Base-by-base conservation (phyloP, 2,329 filamentous ascomycete genomes). In the Curvularia hawaiiensis region DNA sequence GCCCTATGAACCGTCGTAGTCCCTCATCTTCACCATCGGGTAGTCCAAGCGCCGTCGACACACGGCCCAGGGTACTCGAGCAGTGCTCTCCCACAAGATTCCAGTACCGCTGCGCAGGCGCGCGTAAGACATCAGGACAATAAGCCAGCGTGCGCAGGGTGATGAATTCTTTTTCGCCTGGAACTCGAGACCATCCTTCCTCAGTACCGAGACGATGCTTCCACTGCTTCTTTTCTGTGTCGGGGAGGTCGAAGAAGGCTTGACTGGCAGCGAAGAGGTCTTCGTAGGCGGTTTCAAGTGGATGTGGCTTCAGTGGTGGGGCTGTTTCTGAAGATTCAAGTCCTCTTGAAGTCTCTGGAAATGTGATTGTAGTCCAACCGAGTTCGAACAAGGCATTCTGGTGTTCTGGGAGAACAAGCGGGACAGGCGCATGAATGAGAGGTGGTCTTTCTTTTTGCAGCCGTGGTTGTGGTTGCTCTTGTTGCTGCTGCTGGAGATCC, bases 91-190 rank as follows among this genome's bases (percentile, higher is more conserved):
- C 74, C 51, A 72, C 68, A 14, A 72, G 60, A 30, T 70, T 59
- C 75, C 75, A 77, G 51, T 72, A 76, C 16, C 49, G 51, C 56
- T 70, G 66, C 7, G 73, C 74, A 0, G 74, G 65, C 1, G 10
- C 65, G 16, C 66, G 63, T 4, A 76, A 60, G 11, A 74, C 54
- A 10, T 73, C 69, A 10, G 74, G 74, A 22, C 71, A 75, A 28
- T 71, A 69, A 1, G 61, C 61, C 1, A 74, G 52, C 1, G 69
- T 73, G 4, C 75, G 65, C 2, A 77, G 50, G 0, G 75, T 77
- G 57, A 77, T 74, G 60, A 77, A 77, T 56, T 77, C 75, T 52
- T 77, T 77, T 52, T 77, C 75, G 8, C 75, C 74, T 0, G 63
- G 64, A 18, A 77, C 72, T 20, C 64, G 65, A 22, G 63, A 66